Conservation (phyloP, 1,284 basidiomycete species). For the Neonothopanus nambi region DNA sequence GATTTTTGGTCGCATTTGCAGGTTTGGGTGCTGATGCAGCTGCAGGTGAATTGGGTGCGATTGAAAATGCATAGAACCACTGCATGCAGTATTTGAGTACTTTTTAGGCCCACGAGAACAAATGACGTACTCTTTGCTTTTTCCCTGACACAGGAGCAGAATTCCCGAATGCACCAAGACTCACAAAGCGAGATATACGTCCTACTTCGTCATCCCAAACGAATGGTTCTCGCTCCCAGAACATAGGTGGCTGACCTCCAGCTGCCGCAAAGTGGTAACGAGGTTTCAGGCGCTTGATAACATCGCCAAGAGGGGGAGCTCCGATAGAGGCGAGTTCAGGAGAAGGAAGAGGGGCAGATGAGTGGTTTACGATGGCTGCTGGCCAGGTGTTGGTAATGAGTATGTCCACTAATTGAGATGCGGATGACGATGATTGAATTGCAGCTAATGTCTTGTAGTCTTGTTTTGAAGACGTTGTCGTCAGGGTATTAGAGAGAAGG, state of each 20-base stretch:
- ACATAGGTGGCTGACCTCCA: conserved; percentile 58
- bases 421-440: conserved; percentile 57
- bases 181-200: conserved; percentile 76
- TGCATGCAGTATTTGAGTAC: conserved; percentile 19
- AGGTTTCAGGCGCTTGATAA: conserved; percentile 66
- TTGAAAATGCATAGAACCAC: conserved; percentile 57
- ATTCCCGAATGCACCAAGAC: conserved; percentile 84
- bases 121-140: conserved; percentile 75
- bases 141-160: conserved; percentile 53
- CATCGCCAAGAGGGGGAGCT: conserved; percentile 66
- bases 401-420: conserved; percentile 77
- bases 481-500: conserved; percentile 66
- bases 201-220: conserved; percentile 75
- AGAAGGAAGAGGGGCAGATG: conserved; percentile 50
- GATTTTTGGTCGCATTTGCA: conserved; percentile 71
- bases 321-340: conserved; percentile 44
- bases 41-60: conserved; percentile 32
- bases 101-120: background rate
- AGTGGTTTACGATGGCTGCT: conserved; percentile 64
- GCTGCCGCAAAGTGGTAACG: conserved; percentile 78
- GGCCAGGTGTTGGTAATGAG: conserved; percentile 84
- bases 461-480: conserved; percentile 44
- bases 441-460: conserved; percentile 69
- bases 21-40: conserved; percentile 49
- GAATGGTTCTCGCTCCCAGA: conserved; percentile 94